phyloP scores from a whole-genome alignment of 331 rosid genomes.

The Rhamnella rubrinervis region DNA sequence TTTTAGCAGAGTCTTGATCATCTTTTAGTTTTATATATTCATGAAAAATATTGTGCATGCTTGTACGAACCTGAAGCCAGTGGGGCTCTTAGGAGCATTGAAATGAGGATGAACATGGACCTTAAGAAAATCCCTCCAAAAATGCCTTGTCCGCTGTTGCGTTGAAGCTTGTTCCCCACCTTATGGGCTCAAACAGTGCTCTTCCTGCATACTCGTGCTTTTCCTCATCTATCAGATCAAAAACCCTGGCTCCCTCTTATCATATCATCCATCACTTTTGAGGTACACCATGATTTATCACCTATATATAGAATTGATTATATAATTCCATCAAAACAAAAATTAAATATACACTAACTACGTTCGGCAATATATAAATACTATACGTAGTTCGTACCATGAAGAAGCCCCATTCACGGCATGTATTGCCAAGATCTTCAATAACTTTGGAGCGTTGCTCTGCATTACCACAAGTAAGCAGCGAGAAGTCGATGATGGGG shows the following conservation, averaged over 20 bases:
- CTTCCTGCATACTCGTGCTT: slow-evolving; percentile 30
- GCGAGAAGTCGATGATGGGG: slow-evolving; percentile 25
- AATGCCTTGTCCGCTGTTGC: slow-evolving; percentile 28
- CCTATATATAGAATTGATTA: slow-evolving; percentile 17
- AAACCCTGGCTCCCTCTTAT: slow-evolving; percentile 25
- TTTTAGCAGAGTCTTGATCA: too few species aligned
- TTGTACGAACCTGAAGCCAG: slow-evolving; percentile 35
- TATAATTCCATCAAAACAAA: neutral
- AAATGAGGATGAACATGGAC: slow-evolving; percentile 50
- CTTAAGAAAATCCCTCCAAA: slow-evolving; percentile 63
- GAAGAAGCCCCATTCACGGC: slow-evolving; percentile 30
- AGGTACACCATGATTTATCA: slow-evolving; percentile 49
- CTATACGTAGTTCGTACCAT: neutral
- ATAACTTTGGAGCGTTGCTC: slow-evolving; percentile 16
- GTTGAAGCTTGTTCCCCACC: slow-evolving; percentile 57
- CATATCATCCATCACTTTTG: slow-evolving; percentile 30
- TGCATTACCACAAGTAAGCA: slow-evolving; percentile 7
- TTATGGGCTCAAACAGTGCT: slow-evolving; percentile 36
- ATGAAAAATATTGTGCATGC: too few species aligned
- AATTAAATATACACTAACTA: neutral
- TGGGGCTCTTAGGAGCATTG: slow-evolving; percentile 50
- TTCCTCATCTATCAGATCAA: slow-evolving; percentile 38
- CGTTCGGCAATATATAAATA: neutral
- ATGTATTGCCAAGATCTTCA: slow-evolving; percentile 14
- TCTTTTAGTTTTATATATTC: too few species aligned